A percentile compares a stretch with the other conserved stretches of the same genome.
phyloP scores from a whole-genome alignment of 805 yeast species.

The Nakazawaea laoshanensis region DNA sequence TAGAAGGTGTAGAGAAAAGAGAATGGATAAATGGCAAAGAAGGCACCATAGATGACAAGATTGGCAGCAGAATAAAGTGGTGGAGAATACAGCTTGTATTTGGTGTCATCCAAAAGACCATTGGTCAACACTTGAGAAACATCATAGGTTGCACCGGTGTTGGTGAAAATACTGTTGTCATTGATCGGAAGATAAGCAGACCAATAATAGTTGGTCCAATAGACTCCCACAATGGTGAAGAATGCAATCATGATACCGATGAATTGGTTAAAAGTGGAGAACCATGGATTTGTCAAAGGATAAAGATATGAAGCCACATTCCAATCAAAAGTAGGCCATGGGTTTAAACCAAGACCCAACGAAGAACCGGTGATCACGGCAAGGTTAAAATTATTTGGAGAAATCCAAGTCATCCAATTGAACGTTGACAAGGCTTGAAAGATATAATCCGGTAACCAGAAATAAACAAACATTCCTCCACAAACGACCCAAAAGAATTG shows the following conservation, averaged over 20 bases:
- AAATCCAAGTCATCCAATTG: slow-evolving; percentile 54
- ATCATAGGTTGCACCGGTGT: slow-evolving; percentile 37
- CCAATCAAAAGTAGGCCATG: slow-evolving; percentile 47
- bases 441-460: slow-evolving; percentile 37
- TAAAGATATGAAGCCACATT: slow-evolving; percentile 22
- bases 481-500: slow-evolving; percentile 24
- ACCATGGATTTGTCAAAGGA: slow-evolving; percentile 38
- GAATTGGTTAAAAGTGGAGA: slow-evolving; percentile 21
- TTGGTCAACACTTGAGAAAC: slow-evolving; percentile 36
- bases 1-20: slow-evolving; percentile 38
- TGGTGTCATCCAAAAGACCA: slow-evolving; percentile 33
- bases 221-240: slow-evolving; percentile 24
- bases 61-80: slow-evolving; percentile 62
- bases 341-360: slow-evolving; percentile 44
- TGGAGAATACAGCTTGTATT: slow-evolving; percentile 49
- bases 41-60: slow-evolving; percentile 49
- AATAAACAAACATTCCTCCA: slow-evolving; percentile 27
- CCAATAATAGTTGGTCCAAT: slow-evolving; percentile 33
- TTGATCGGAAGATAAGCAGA: slow-evolving; percentile 32
- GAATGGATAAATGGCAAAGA: slow-evolving; percentile 48
- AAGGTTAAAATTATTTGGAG: slow-evolving; percentile 38
- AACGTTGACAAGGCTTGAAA: slow-evolving; percentile 33
- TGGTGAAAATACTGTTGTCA: slow-evolving; percentile 43
- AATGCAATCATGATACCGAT: slow-evolving; percentile 26
- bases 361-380: slow-evolving; percentile 40